Conservation (phyloP, 2,329 filamentous ascomycete species). For the Verticillium albo-atrum region DNA sequence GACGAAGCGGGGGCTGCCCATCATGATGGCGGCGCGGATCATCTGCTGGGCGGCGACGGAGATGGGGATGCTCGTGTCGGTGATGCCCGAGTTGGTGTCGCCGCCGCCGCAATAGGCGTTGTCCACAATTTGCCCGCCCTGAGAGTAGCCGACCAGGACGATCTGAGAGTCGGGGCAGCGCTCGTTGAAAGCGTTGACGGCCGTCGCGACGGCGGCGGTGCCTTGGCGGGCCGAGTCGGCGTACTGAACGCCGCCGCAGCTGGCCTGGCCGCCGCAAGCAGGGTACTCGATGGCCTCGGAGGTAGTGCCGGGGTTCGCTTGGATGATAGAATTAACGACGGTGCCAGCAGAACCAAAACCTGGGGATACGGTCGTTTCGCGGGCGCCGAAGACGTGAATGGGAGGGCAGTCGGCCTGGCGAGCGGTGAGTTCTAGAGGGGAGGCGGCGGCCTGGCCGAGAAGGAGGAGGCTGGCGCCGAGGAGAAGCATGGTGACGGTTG, state of each 20-base stretch:
- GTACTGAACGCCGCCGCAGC: conserved; percentile 56
- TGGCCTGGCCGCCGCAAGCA: conserved; percentile 56
- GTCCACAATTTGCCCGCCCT: conserved; percentile 61
- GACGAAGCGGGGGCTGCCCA: conserved; percentile 58
- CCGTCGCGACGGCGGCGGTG: conserved; percentile 51
- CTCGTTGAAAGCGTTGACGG: conserved; percentile 53
- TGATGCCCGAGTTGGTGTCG: conserved; percentile 38
- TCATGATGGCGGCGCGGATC: conserved; percentile 61
- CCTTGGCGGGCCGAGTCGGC: conserved; percentile 54
- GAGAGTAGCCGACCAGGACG: conserved; percentile 58
- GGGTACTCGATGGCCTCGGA: conserved; percentile 55
- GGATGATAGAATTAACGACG: conserved; percentile 44
- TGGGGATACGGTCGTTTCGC: conserved; percentile 42
- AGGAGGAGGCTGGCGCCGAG: conserved; percentile 3
- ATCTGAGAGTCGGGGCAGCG: conserved; percentile 53
- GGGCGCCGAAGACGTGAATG: conserved; percentile 41
- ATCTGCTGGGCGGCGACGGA: conserved; percentile 42
- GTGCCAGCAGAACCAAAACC: conserved; percentile 47
- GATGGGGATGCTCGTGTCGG: conserved; percentile 36
- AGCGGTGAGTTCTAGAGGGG: background rate
- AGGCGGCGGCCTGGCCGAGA: conserved; percentile 2
- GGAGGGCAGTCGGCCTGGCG: conserved; percentile 24
- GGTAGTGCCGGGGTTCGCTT: conserved; percentile 44
- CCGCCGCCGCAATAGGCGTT: conserved; percentile 59
- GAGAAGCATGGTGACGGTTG: conserved; percentile 2